Evolutionary conservation across 2,329 filamentous ascomycete genomes (phyloP), one percentile per base, ranked within the genome.

Genomic region (Capronia coronata): DNA sequence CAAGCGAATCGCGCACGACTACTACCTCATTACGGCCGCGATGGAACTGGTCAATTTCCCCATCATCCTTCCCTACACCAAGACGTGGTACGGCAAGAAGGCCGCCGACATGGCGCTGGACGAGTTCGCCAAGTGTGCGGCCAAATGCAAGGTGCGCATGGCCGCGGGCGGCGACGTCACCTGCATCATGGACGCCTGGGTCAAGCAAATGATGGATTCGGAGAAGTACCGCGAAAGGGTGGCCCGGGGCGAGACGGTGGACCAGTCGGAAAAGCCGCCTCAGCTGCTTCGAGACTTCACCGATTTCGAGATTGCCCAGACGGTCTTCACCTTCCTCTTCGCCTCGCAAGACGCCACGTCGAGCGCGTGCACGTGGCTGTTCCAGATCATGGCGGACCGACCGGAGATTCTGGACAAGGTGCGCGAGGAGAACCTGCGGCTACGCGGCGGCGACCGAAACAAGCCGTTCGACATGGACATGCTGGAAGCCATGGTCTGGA

Each of bases 11-110:
- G 86, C 91, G 54, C 86, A 95, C 69, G 90, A 97, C 71, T 98
- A 95, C 74, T 97, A 94, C 71, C 80, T 91, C 58, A 94, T 97
- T 66, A 97, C 93, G 11, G 91, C 86, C 50, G 93, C 93, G 18
- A 80, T 97, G 60, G 93, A 98, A 70, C 79, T 97, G 40, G 93
- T 98, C 75, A 97, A 97, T 75, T 95, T 97, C 75, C 91, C 93
- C 52, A 86, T 97, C 71, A 96, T 97, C 66, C 71, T 97, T 34
- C 91, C 91, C 32, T 97, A 80, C 75, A 96, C 90, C 66, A 91
- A 89, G 75, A 89, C 89, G 3, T 97, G 89, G 89, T 94, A 94
- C 65, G 93, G 91, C 62, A 95, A 96, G 78, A 94, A 90, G 74
- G 88, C 89, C 23, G 83, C 91, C 51, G 87, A 95, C 64, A 88